phyloP scores from a whole-genome alignment of 1,139 yeast species.

The Starmera stellimalicola region DNA sequence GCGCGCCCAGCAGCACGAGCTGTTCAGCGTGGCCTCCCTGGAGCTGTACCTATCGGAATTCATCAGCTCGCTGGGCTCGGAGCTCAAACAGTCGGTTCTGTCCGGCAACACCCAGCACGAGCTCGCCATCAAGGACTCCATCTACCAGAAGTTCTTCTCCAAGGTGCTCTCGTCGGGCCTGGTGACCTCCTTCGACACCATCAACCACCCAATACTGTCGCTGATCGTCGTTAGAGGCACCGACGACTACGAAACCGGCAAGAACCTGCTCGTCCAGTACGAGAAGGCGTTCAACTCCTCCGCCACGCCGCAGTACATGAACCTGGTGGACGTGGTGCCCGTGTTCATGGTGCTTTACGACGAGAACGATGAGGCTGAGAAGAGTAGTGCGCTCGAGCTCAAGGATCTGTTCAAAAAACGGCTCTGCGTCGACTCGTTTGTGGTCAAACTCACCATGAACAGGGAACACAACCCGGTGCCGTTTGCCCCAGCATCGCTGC shows the following conservation, averaged over 20 bases:
- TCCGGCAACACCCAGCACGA: constrained; percentile 15
- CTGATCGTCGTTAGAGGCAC: constrained; percentile 42
- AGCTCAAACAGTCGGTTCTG: constrained; percentile 20
- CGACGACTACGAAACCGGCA: constrained; percentile 38
- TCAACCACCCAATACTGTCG: constrained; percentile 83
- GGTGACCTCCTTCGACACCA: constrained; percentile 76
- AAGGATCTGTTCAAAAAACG: constrained; percentile 28
- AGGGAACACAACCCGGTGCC: constrained; percentile 12
- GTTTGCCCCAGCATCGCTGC: constrained; percentile 28
- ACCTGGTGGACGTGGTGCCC: constrained; percentile 45
- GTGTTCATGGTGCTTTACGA: constrained; percentile 27
- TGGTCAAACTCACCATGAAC: constrained; percentile 20
- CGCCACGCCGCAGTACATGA: constrained; percentile 44
- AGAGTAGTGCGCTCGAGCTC: constrained; percentile 20
- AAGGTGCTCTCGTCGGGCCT: constrained; percentile 52
- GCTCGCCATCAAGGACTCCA: constrained; percentile 27
- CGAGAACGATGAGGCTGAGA: constrained; percentile 17
- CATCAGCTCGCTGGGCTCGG: constrained; percentile 24
- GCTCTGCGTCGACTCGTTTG: constrained; percentile 24
- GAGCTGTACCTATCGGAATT: constrained; percentile 24
- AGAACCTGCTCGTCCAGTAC: constrained; percentile 40
- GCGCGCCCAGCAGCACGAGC: constrained; percentile 21
- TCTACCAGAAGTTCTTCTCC: constrained; percentile 54
- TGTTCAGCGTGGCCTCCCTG: constrained; percentile 23
- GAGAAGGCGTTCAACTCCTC: constrained; percentile 30